phyloP scores from a whole-genome alignment of 306 rosid species.

The Aeschynomene evenia region DNA sequence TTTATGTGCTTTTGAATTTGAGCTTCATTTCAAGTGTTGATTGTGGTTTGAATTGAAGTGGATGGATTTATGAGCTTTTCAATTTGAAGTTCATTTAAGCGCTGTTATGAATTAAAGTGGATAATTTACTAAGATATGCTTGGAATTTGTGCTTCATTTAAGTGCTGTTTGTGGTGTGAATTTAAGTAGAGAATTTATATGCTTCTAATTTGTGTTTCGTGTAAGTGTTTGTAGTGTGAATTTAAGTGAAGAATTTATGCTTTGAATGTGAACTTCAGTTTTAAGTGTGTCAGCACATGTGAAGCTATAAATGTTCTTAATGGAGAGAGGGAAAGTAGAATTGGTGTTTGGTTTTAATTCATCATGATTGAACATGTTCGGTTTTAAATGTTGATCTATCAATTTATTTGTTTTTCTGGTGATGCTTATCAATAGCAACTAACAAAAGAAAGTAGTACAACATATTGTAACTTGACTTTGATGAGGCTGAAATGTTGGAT shows the following conservation, averaged over 20 bases:
- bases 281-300: not conserved
- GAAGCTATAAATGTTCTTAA: slow-evolving; percentile 2
- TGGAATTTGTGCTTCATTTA: not conserved
- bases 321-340: not conserved
- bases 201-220: not conserved
- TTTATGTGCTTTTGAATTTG: too few relatives aligned
- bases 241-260: slow-evolving; percentile 4
- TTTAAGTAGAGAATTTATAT: not conserved
- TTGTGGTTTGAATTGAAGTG: too few relatives aligned
- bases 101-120: not conserved
- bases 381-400: not conserved
- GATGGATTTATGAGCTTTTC: too few relatives aligned
- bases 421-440: slow-evolving; percentile 1
- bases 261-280: slow-evolving; percentile 16
- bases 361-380: not conserved
- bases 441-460: not conserved
- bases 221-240: not conserved
- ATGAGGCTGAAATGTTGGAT: not conserved
- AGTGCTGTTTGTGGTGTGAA: not conserved
- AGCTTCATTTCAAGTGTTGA: too few relatives aligned
- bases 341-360: not conserved
- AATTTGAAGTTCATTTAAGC: too few relatives aligned
- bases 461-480: not conserved
- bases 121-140: not conserved
- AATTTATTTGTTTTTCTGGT: not conserved